Evolutionary conservation across 78 protist genomes (phyloP), one percentile per base, ranked within the genome.

Genomic region (Guillardia theta): DNA sequence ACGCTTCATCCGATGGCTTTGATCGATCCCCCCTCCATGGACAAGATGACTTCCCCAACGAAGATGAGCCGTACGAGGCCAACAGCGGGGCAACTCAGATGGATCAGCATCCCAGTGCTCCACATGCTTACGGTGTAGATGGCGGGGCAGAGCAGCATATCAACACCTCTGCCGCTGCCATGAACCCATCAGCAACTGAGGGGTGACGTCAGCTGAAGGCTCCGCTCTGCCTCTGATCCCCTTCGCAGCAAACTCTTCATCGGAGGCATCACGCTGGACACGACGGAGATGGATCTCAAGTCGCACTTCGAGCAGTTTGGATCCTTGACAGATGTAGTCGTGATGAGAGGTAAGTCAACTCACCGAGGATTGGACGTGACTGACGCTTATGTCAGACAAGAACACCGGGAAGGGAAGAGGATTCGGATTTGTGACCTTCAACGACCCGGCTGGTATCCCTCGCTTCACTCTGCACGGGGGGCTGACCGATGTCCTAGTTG

Each of bases 241-340:
- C 70, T 58, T 58, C 3, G 6, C 70, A 58, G 83, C 5, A 78
- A 78, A 8, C n/a, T 78, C 24, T 78, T 78, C 48, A 43, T 78
- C 48, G 90, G 90, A 15, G 90, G 90, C 90, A 12, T 78, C 48
- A 43, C 50, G n/a, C 21, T 9, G 1, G 90, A 78, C 90, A 78
- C 90, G 33, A 18, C 18, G 24, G 90, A 78, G 48, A 18, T 9
- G 12, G 90, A 78, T 10, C 21, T 78, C 43, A 78, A 78, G 48
- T 22, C 18, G 24, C 24, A 78, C 9, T 78, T 78, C 33, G 44
- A 43, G 45, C 10, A 18, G 12, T 78, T 78, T 43, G 90, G 90
- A 1, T 10, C 1, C 18, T 22, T 78, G 30, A 78, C 90, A 2
- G 90, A 78, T 8, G 48, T 78, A 18, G 90, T 78, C 50, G 90